These are phyloP conservation scores for Colletotrichum graminicola DNA, from an alignment of 2,329 filamentous ascomycete genomes.

Conservation along the genomic window DNA sequence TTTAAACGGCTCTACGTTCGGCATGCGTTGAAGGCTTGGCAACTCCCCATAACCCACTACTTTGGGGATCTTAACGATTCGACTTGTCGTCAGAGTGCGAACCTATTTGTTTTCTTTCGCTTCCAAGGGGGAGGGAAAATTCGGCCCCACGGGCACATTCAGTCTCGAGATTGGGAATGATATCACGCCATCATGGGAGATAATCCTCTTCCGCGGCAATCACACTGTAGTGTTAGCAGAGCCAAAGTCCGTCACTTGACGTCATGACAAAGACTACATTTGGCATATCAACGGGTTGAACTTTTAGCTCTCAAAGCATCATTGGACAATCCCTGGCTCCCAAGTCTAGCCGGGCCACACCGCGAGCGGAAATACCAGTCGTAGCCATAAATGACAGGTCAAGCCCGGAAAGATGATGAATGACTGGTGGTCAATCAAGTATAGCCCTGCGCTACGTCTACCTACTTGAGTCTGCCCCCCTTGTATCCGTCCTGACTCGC, in stretches of 20 bases:
- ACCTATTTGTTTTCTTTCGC: not conserved
- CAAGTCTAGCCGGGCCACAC: not conserved
- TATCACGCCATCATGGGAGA: not conserved
- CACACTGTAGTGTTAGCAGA: not conserved
- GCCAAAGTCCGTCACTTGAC: not conserved
- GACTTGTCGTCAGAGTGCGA: not conserved
- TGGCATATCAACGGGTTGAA: not conserved
- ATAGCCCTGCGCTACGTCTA: not conserved
- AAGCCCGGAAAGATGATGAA: not conserved
- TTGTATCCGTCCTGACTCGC: too few relatives aligned
- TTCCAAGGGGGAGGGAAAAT: slow-evolving; percentile 8
- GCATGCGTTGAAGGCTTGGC: slow-evolving; percentile 31
- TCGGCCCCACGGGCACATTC: not conserved
- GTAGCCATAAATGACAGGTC: not conserved
- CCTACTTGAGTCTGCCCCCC: too few relatives aligned
- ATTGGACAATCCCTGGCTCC: not conserved
- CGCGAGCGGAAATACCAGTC: not conserved
- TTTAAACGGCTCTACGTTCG: slow-evolving; percentile 26
- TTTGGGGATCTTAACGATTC: not conserved
- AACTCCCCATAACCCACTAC: slow-evolving; percentile 1
- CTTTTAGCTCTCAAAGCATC: not conserved
- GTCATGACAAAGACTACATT: not conserved
- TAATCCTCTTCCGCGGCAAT: not conserved
- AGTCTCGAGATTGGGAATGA: not conserved
- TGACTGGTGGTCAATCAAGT: not conserved